Conservation (phyloP, 1,139 yeast species). For the Lodderomyces oxycetoniae region DNA sequence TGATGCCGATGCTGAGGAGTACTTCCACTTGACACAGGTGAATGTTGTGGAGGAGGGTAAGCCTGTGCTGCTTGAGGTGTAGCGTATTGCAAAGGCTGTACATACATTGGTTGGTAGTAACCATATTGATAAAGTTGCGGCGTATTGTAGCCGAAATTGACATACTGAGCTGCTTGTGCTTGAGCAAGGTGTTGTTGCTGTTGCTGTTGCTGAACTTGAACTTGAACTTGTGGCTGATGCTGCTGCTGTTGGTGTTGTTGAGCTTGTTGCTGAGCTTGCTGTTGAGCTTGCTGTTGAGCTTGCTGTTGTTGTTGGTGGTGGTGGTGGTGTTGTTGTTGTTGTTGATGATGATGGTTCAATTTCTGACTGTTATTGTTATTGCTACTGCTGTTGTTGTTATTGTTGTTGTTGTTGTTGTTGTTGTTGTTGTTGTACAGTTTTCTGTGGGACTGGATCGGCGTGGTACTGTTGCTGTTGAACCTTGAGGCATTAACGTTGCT, state of each 20-base stretch:
- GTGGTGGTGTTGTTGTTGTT: no score
- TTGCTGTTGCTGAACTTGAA: conserved; percentile 4
- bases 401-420: conserved; percentile 1
- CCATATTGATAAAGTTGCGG: conserved; percentile 1
- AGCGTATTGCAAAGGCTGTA: conserved; percentile 3
- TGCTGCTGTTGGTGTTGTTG: no score
- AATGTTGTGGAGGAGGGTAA: conserved; percentile 1
- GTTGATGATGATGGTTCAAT: conserved; percentile 1
- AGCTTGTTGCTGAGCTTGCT: conserved; percentile 1
- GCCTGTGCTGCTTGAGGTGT: conserved; percentile 2
- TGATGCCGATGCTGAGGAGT: conserved; percentile 13
- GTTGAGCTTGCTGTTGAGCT: conserved; percentile 4
- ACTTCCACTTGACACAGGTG: conserved; percentile 11
- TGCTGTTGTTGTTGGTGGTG: no score
- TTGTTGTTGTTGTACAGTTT: conserved; percentile 1
- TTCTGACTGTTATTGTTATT: background rate
- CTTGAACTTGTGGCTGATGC: conserved; percentile 4
- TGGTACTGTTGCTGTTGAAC: conserved; percentile 4
- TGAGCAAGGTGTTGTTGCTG: conserved; percentile 1
- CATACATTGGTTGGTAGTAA: conserved; percentile 2
- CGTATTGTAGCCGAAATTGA: background rate
- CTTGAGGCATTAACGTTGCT: background rate
- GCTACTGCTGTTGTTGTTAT: background rate
- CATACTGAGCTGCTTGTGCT: background rate
- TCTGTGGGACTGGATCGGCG: conserved; percentile 1